Evolutionary conservation across 2,329 filamentous ascomycete genomes (phyloP), one percentile per base, ranked within the genome.

Genomic region (Pyrenophora tritici-repentis): DNA sequence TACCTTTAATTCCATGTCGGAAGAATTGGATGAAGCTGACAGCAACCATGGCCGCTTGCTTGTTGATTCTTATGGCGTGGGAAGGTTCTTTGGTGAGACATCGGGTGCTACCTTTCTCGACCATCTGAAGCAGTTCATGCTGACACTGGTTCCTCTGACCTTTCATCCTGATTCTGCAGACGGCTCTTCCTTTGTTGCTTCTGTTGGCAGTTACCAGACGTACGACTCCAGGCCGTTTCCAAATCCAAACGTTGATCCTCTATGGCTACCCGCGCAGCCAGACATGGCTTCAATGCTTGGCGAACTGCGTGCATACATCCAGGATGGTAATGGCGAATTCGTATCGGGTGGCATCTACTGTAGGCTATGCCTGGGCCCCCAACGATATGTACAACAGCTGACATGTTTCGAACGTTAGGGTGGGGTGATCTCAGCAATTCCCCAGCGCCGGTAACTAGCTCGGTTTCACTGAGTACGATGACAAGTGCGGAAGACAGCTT

Each of bases 31-130:
- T 13, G 35, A 36, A 13, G 16, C 45, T 26, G 45, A 50, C 17
- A 24, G 42, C 32, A 53, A 60, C n/a, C 38, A 41, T 18, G 61
- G 63, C 8, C 56, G 63, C 12, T 41, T 66, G 36, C 57, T 67
- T 13, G 41, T 49, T 13, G 65, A 68, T 31, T 46, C 47, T 8
- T 58, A 58, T 18, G 61, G 63, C 1, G 56, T 45, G 3, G 18
- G 48, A 6, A 52, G 65, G 13, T 68, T 56, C 20, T 45, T 67
- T 8, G 65, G 65, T 10, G 62, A 62, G 32, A 65, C 65, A 1
- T 65, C 63, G 24, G 63, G 65, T 10, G 63, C 65, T 3, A 65
- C 59, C 3, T 68, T 68, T 35, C 55, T 68, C 20, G 61, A 68
- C 37, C 43, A 58, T 20, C 42, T 68, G 18, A 68, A 66, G 33